Percentiles rank a stretch among this genome's conserved stretches.
Evolutionary conservation across 345 rosid species (phyloP).

Genomic region (Litchi chinensis): DNA sequence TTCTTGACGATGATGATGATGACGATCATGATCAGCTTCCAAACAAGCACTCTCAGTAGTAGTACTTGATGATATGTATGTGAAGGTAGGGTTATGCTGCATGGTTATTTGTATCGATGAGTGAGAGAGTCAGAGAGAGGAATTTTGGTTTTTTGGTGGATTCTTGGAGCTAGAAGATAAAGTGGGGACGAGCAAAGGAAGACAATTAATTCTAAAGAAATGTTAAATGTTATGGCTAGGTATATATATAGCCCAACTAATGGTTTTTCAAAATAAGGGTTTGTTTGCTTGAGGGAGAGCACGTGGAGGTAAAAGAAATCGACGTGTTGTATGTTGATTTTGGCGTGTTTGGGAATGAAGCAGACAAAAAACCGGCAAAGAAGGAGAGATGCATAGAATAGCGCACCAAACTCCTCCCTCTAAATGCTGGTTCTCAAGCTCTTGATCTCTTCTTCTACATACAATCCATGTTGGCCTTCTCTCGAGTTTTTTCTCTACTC

Average conservation of each 20-base stretch:
- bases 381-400: constrained; percentile 36
- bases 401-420: constrained; percentile 30
- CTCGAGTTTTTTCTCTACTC: constrained; percentile 3
- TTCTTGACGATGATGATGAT: constrained; percentile 39
- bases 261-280: neutral
- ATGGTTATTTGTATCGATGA: constrained; percentile 29
- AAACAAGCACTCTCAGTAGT: constrained; percentile 32
- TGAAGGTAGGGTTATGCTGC: constrained; percentile 42
- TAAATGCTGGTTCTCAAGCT: constrained; percentile 35
- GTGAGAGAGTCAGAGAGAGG: constrained; percentile 21
- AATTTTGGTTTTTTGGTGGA: constrained; percentile 34
- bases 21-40: constrained; percentile 33
- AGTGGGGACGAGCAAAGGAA: constrained; percentile 27
- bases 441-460: constrained; percentile 21
- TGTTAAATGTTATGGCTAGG: constrained; percentile 3
- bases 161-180: constrained; percentile 35
- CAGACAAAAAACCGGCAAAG: constrained; percentile 44
- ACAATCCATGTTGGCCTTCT: neutral
- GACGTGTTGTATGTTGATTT: constrained; percentile 7
- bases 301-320: constrained; percentile 20
- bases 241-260: neutral
- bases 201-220: constrained; percentile 20
- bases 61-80: constrained; percentile 40
- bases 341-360: constrained; percentile 34
- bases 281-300: constrained; percentile 8